Conservation (phyloP, 1,284 basidiomycete species). For the Malassezia slooffiae region DNA sequence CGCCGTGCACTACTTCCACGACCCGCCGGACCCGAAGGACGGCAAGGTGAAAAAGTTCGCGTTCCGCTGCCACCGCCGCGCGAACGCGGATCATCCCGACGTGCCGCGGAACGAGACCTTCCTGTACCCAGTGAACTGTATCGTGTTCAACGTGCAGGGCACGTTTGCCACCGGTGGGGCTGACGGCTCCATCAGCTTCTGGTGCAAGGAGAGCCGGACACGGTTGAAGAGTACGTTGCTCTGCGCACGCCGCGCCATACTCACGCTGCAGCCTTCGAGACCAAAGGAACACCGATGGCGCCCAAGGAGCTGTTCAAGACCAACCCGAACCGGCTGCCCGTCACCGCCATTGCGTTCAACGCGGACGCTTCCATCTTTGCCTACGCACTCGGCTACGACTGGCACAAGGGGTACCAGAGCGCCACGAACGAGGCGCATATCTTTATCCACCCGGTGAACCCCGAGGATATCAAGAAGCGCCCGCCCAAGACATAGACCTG, state of each 20-base stretch:
- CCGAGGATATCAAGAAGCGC: constrained; percentile 35
- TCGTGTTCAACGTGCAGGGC: constrained; percentile 80
- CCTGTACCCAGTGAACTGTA: constrained; percentile 82
- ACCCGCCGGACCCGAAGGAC: constrained; percentile 31
- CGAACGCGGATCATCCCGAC: constrained; percentile 56
- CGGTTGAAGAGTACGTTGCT: constrained; percentile 65
- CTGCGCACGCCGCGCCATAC: background rate
- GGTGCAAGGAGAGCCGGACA: constrained; percentile 81
- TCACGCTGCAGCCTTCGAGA: constrained; percentile 27
- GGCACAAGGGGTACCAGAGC: constrained; percentile 41
- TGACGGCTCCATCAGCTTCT: constrained; percentile 48
- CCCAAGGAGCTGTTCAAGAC: constrained; percentile 37
- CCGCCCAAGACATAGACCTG: constrained; percentile 25
- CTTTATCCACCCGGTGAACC: constrained; percentile 36
- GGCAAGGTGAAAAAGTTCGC: constrained; percentile 62
- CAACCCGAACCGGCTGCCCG: constrained; percentile 33
- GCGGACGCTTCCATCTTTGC: constrained; percentile 39
- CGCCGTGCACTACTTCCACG: constrained; percentile 70
- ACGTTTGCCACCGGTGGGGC: constrained; percentile 85
- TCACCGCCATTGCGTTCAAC: constrained; percentile 40
- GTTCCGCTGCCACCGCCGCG: constrained; percentile 85
- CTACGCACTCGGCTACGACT: constrained; percentile 41
- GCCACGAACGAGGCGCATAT: constrained; percentile 31
- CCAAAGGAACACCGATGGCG: constrained; percentile 31
- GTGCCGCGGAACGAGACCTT: constrained; percentile 48